phyloP scores from a whole-genome alignment of 176 grass and related monocot species.

The Eleusine coracana region DNA sequence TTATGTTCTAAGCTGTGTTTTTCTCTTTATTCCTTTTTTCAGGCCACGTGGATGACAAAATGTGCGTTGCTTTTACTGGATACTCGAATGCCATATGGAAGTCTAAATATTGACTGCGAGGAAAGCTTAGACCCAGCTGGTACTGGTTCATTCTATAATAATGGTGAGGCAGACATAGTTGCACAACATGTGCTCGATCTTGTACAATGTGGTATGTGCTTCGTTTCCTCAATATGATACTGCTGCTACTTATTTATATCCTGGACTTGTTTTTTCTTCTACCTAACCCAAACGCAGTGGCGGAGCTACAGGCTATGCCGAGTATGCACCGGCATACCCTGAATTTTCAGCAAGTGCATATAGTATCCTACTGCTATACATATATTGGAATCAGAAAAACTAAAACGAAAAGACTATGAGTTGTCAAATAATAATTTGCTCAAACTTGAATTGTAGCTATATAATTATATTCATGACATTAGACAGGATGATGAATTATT shows the following conservation, averaged over 20 bases:
- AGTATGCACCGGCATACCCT: too few relatives aligned
- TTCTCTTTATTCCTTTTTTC: conserved; percentile 26
- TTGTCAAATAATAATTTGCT: too few relatives aligned
- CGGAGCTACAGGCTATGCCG: too few relatives aligned
- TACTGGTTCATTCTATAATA: conserved; percentile 88
- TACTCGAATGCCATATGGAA: conserved; percentile 90
- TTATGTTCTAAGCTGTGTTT: background rate
- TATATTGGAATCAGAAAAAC: too few relatives aligned
- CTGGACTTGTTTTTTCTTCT: background rate
- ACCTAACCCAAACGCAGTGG: background rate
- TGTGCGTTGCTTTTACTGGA: conserved; percentile 85
- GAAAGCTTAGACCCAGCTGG: conserved; percentile 79
- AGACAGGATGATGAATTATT: too few relatives aligned
- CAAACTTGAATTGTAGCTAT: too few relatives aligned
- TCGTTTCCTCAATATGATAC: conserved; percentile 11
- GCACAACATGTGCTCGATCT: conserved; percentile 81
- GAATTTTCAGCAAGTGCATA: too few relatives aligned
- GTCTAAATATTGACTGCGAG: conserved; percentile 85
- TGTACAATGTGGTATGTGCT: conserved; percentile 65
- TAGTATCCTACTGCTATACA: too few relatives aligned
- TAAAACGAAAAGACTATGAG: too few relatives aligned
- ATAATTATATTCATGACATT: too few relatives aligned
- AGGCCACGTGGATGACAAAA: conserved; percentile 73
- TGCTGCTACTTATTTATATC: background rate
- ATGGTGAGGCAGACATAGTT: conserved; percentile 87